Base-by-base conservation (phyloP, 2,329 filamentous ascomycete genomes). In the Xylaria sp. region DNA sequence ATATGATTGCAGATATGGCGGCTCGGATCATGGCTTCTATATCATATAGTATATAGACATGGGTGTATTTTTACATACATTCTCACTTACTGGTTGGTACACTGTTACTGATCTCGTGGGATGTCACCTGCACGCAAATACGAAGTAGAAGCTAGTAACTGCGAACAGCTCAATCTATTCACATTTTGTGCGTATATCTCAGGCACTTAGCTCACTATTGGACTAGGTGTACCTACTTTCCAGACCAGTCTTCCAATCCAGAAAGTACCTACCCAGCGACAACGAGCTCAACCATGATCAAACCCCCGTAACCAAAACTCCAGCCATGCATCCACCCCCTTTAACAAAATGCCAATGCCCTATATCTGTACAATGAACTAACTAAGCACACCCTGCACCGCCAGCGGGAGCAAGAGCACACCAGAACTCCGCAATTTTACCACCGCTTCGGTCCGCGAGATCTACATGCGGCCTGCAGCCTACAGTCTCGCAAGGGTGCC, bases 401-500 rank as follows among this genome's bases (percentile, higher is more conserved):
- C 49, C 49, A 51, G 27, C 27, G 49, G 29, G 49, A 33, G 49
- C 27, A 33, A 51, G 47, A 31, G 25, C 47, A 31, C 25, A 13
- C 25, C 15, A 17, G 5, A 11, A n/a, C n/a, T 44, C 42, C n/a
- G 7, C 42, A 22, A 44, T 22, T n/a, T 15, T 2, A 15, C n/a
- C n/a, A n/a, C n/a, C n/a, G n/a, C n/a, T n/a, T n/a, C n/a, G n/a
- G n/a, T n/a, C n/a, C n/a, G n/a, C n/a, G n/a, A n/a, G n/a, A n/a
- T n/a, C n/a, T n/a, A n/a, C n/a, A 31, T 7, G 7, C 29, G 29
- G 29, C 29, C 29, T 31, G 4, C 3, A 22, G 29, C 25, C 9
- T 49, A 59, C 0, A 27, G 11, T 3, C 20, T 33, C 25, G 57
- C 64, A 53, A 67, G 61, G 1, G 61, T 56, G 6, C 61, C 66